These are phyloP conservation scores for Globisporangium orthogonon DNA, from an alignment of 352 stramenopile species.

Conservation along the genomic window DNA sequence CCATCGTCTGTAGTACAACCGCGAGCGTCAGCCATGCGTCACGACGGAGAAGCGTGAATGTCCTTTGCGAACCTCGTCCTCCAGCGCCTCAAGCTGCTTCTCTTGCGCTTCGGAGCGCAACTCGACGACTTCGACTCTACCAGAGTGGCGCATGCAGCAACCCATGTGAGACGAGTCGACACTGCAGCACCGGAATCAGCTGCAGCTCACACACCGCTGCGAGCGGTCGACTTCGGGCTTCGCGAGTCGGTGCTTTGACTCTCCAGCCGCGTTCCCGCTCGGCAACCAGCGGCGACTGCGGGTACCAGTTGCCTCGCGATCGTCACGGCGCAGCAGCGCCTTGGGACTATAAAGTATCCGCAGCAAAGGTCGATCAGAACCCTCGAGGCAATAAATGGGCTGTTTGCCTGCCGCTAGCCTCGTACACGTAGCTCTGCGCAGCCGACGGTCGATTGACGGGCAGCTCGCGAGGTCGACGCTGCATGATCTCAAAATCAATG, in stretches of 20 bases:
- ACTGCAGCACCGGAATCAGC: neutral
- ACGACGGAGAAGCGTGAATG: too few species aligned
- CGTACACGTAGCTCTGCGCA: constrained; percentile 47
- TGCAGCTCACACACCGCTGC: neutral
- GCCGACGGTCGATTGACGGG: constrained; percentile 49
- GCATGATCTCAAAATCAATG: neutral
- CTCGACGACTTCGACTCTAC: constrained; percentile 25
- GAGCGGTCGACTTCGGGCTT: constrained; percentile 16
- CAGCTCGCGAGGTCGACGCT: constrained; percentile 37
- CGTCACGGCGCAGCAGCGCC: constrained; percentile 23
- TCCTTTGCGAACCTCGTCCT: constrained; percentile 27
- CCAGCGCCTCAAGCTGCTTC: constrained; percentile 24
- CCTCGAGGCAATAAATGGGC: neutral
- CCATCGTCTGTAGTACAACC: constrained; percentile 7
- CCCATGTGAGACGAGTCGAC: neutral
- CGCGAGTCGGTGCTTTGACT: constrained; percentile 43
- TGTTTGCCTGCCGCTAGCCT: neutral
- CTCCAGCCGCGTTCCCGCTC: constrained; percentile 33
- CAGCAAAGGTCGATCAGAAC: neutral
- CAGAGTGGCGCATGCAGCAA: neutral
- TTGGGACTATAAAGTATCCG: constrained; percentile 12
- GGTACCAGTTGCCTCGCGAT: constrained; percentile 3
- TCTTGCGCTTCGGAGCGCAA: constrained; percentile 26
- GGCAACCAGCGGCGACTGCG: constrained; percentile 33
- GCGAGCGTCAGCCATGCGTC: neutral